Percentiles rank a stretch among this genome's conserved stretches.
Evolutionary conservation across 805 yeast genomes (phyloP).

Genomic region (Huiozyma naganishii): DNA sequence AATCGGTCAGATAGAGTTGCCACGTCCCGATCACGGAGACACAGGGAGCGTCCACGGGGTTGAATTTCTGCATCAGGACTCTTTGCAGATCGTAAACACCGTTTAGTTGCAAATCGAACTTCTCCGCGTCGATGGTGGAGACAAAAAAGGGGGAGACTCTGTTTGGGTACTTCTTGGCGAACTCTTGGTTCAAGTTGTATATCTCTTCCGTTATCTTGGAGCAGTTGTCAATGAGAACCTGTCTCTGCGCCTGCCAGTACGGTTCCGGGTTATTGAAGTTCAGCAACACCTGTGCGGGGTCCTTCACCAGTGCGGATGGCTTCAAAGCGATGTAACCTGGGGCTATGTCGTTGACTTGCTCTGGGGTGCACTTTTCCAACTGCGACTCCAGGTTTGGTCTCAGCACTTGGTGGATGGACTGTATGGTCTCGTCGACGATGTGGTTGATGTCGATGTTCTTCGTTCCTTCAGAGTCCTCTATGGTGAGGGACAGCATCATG

Average conservation of each 20-base stretch:
- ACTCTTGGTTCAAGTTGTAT: slow-evolving; percentile 39
- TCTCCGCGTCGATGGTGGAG: slow-evolving; percentile 85
- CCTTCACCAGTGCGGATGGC: slow-evolving; percentile 78
- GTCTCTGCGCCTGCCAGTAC: slow-evolving; percentile 42
- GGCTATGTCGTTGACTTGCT: slow-evolving; percentile 55
- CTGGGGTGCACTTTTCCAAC: slow-evolving; percentile 31
- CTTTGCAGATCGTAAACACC: slow-evolving; percentile 90
- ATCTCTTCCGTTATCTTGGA: slow-evolving; percentile 48
- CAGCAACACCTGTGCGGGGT: slow-evolving; percentile 64
- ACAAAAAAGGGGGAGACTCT: slow-evolving; percentile 65
- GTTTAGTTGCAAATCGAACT: slow-evolving; percentile 63
- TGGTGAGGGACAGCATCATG: slow-evolving; percentile 91
- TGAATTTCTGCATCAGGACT: slow-evolving; percentile 62
- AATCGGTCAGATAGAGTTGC: slow-evolving; percentile 80
- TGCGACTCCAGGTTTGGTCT: slow-evolving; percentile 60
- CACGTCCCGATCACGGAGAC: slow-evolving; percentile 79
- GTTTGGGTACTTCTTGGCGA: slow-evolving; percentile 44
- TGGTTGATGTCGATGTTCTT: slow-evolving; percentile 45
- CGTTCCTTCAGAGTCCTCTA: slow-evolving; percentile 83
- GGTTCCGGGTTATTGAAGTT: slow-evolving; percentile 41
- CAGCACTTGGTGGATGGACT: slow-evolving; percentile 56
- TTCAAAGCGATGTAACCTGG: slow-evolving; percentile 89
- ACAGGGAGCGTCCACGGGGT: slow-evolving; percentile 42
- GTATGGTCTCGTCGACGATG: slow-evolving; percentile 53
- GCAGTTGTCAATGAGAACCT: slow-evolving; percentile 55